A percentile compares a stretch with the other conserved stretches of the same genome.
Conservation (phyloP, 2,329 filamentous ascomycete species). For the Sporothrix phasma region DNA sequence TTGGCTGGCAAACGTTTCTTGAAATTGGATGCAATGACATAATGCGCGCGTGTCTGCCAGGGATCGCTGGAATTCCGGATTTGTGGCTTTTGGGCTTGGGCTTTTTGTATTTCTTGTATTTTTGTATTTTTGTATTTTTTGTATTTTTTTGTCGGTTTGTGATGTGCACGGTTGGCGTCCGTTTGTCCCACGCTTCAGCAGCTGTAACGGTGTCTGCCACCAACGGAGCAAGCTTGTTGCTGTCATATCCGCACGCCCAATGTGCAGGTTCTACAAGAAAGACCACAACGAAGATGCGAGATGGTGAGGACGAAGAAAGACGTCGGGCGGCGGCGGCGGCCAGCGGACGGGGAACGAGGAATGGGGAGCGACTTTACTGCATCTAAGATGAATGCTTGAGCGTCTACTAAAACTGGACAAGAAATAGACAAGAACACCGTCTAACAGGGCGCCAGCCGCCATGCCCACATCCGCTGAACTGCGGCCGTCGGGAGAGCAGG, state of each 20-base stretch:
- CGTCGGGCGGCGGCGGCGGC: not conserved
- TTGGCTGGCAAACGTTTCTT: not conserved
- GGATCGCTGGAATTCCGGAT: not conserved
- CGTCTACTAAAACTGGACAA: not conserved
- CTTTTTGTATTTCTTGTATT: too few relatives aligned
- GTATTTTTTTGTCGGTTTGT: too few relatives aligned
- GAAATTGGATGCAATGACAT: not conserved
- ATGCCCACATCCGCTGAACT: not conserved
- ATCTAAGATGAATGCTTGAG: not conserved
- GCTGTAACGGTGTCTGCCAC: not conserved
- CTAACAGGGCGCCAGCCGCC: not conserved
- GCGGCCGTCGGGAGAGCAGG: not conserved
- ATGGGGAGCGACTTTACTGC: not conserved
- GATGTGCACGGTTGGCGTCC: not conserved
- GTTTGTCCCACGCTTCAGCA: constrained; percentile 3
- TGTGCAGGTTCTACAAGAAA: not conserved
- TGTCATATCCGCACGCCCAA: not conserved
- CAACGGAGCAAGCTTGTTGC: not conserved
- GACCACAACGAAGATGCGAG: not conserved
- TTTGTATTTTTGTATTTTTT: too few relatives aligned
- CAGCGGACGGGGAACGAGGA: not conserved
- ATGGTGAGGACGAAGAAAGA: not conserved
- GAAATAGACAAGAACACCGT: not conserved
- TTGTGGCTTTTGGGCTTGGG: too few relatives aligned
- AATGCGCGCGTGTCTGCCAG: not conserved